Evolutionary conservation across 192 early-diverging fungal species (phyloP).

Genomic region (Coemansia sp.): DNA sequence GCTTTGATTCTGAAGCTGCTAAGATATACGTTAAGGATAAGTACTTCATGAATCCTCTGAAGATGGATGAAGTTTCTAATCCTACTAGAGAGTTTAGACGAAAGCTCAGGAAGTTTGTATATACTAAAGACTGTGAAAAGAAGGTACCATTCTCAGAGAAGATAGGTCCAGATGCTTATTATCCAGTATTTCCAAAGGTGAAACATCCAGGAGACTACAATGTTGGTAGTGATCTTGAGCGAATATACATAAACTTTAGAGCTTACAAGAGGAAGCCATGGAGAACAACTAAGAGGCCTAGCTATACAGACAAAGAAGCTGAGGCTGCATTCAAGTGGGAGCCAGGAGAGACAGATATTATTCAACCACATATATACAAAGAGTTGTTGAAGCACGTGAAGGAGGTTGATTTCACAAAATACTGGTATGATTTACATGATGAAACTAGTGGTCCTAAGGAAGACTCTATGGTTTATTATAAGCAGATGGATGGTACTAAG

Average conservation of each 20-base stretch:
- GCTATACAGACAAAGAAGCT: neutral
- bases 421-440: neutral
- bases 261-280: neutral
- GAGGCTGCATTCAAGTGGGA: neutral
- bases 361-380: neutral
- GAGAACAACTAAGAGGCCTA: neutral
- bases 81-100: neutral
- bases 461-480: neutral
- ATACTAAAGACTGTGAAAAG: neutral
- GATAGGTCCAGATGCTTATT: neutral
- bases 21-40: slow-evolving; percentile 13
- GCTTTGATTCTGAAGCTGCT: slow-evolving; percentile 7
- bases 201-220: neutral
- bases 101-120: neutral
- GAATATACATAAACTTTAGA: neutral
- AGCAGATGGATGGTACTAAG: neutral
- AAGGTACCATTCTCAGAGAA: slow-evolving; percentile 10
- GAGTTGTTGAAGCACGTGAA: neutral
- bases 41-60: slow-evolving; percentile 19
- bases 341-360: neutral
- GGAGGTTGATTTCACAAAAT: neutral
- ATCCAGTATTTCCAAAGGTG: too few species aligned
- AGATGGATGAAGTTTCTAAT: slow-evolving; percentile 8
- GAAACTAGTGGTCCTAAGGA: neutral
- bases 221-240: neutral